Evolutionary conservation across 306 rosid genomes (phyloP), one percentile per base, ranked within the genome.

Genomic region (Citrullus colocynthis): DNA sequence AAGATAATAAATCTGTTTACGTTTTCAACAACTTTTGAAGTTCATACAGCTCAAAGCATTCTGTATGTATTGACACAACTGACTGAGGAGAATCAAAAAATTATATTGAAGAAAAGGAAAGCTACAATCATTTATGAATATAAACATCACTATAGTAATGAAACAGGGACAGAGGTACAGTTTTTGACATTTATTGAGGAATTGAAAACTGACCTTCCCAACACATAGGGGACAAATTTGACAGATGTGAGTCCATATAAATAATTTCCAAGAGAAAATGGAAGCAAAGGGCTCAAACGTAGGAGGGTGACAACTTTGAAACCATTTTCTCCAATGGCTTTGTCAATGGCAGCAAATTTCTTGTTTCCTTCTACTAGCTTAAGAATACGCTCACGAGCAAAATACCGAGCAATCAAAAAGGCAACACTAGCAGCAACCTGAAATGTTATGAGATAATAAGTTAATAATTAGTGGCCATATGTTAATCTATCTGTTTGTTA

Each of bases 401-500:
- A 95, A 83, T 95, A 95, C 87, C 99, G 89, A 67, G 99, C 97
- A 79, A 95, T 92, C 69, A 95, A 85, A 86, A 95, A 95, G 70
- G 99, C 96, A 88, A 86, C 83, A 81, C 97, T 89, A 6, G 99
- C 99, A 70, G 99, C 99, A 78, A 95, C 85, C 98, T 95, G 91
- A 59, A 90, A 84, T 17, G 39, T 76, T 73, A 21, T 48, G 66
- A 74, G 78, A 71, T 66, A 77, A 70, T 84, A 32, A 85, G 84
- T 34, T 42, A 45, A 30, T 30, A 66, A 74, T n/a, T n/a, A 30
- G 28, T 7, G 24, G 55, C 58, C 30, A n/a, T 9, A 55, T 44
- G 37, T 14, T 15, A 8, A 36, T 34, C 45, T 5, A 18, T 30
- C 58, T 56, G 1, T 45, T 55, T 37, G 42, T 21, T 77, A 59